Percentiles rank a stretch among this genome's conserved stretches.
Conservation (phyloP, 176 grass and related monocot genomes). For the Lolium perenne region DNA sequence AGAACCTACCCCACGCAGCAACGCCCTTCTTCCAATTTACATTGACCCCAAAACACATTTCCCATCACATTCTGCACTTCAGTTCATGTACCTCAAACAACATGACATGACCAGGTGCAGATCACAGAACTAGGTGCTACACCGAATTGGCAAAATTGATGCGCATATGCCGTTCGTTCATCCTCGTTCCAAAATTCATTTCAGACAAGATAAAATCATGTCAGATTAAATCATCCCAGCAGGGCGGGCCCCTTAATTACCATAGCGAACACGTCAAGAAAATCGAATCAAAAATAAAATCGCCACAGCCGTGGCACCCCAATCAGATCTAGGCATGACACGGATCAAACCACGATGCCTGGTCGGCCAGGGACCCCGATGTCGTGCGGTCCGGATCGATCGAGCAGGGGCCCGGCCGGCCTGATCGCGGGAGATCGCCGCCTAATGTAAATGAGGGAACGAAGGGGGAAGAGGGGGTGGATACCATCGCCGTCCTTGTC, state of each 20-base stretch:
- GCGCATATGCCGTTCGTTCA: background rate
- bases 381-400: slow-evolving; percentile 14
- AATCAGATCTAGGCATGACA: slow-evolving; percentile 17
- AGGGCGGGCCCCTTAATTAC: background rate
- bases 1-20: background rate
- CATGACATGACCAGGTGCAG: background rate
- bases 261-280: background rate
- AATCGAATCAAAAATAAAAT: background rate
- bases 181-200: background rate
- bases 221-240: background rate
- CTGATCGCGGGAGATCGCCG: background rate
- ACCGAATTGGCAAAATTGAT: slow-evolving; percentile 1
- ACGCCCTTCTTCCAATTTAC: background rate
- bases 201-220: background rate
- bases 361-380: background rate
- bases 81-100: background rate
- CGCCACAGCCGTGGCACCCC: background rate
- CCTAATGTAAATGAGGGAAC: background rate
- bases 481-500: slow-evolving; percentile 87
- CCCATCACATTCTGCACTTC: background rate
- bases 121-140: background rate
- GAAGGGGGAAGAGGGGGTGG: background rate
- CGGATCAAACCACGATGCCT: slow-evolving; percentile 12
- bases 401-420: background rate
- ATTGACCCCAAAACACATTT: background rate